These are phyloP conservation scores for Psilocybe sp. DNA, from an alignment of 768 basidiomycete species.

Conservation along the genomic window DNA sequence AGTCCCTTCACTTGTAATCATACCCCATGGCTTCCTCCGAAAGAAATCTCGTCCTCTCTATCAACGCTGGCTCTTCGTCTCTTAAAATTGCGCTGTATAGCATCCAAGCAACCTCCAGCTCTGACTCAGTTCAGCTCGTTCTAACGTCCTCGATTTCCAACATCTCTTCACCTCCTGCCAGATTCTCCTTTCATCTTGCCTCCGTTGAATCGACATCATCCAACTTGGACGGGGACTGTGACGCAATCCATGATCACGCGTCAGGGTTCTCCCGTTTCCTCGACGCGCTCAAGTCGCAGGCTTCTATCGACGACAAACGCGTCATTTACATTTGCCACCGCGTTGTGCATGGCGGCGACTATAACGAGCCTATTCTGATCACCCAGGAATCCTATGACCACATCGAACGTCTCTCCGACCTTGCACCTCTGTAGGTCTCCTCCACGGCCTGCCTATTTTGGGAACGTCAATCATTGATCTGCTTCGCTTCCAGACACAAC, in stretches of 20 bases:
- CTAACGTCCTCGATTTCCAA: constrained; percentile 54
- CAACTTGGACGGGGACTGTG: constrained; percentile 33
- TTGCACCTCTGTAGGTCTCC: constrained; percentile 71
- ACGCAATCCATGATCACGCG: constrained; percentile 52
- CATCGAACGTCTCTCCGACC: constrained; percentile 70
- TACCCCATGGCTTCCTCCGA: constrained; percentile 4
- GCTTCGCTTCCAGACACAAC: constrained; percentile 45
- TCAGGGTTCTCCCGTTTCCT: constrained; percentile 65
- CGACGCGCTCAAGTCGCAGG: constrained; percentile 37
- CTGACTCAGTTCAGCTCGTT: constrained; percentile 36
- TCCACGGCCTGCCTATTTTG: neutral
- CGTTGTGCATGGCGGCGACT: constrained; percentile 87
- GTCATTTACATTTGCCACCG: constrained; percentile 67
- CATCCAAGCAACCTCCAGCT: constrained; percentile 11
- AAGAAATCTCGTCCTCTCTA: constrained; percentile 51
- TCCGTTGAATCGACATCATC: constrained; percentile 22
- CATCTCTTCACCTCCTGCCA: constrained; percentile 53
- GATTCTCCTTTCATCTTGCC: constrained; percentile 40
- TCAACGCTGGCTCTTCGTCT: constrained; percentile 84
- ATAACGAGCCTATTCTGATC: constrained; percentile 67
- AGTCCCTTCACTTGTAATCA: no score
- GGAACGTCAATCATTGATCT: neutral
- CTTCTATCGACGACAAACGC: constrained; percentile 36
- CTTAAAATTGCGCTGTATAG: constrained; percentile 76
- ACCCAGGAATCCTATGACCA: constrained; percentile 66